Conservation (phyloP, 352 stramenopile genomes). For the Phytopythium ostracodes region DNA sequence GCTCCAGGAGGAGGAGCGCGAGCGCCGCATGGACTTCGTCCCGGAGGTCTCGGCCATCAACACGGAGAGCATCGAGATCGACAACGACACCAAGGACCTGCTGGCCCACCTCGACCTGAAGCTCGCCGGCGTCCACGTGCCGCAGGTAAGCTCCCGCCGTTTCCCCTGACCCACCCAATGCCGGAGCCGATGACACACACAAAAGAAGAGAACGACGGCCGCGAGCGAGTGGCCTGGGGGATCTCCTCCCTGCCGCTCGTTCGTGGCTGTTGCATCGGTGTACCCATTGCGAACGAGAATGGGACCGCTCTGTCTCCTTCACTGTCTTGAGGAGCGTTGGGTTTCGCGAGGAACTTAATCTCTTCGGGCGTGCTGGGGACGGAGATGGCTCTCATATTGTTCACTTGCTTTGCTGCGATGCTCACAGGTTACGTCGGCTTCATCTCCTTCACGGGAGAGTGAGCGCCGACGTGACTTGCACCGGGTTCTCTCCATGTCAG, state of each 20-base stretch:
- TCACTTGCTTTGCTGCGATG: constrained; percentile 5
- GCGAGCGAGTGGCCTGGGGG: not conserved
- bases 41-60: constrained; percentile 96
- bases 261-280: constrained; percentile 37
- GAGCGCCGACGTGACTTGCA: not conserved
- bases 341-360: not conserved
- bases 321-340: not conserved
- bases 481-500: not conserved
- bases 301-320: not conserved
- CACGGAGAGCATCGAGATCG: constrained; percentile 95
- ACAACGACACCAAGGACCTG: constrained; percentile 98
- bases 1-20: constrained; percentile 99
- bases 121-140: constrained; percentile 86
- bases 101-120: constrained; percentile 95
- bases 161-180: constrained; percentile 42
- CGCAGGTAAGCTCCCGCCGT: constrained; percentile 67
- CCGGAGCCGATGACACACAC: constrained; percentile 71
- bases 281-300: constrained; percentile 48
- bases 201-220: constrained; percentile 7
- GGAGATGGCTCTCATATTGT: not conserved
- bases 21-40: constrained; percentile 99
- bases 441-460: not conserved
- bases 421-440: constrained; percentile 1
- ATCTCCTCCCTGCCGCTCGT: not conserved
- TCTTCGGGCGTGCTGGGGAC: constrained; percentile 4